phyloP scores from a whole-genome alignment of 2,329 filamentous ascomycete genomes.

The Cordyceps sp. region DNA sequence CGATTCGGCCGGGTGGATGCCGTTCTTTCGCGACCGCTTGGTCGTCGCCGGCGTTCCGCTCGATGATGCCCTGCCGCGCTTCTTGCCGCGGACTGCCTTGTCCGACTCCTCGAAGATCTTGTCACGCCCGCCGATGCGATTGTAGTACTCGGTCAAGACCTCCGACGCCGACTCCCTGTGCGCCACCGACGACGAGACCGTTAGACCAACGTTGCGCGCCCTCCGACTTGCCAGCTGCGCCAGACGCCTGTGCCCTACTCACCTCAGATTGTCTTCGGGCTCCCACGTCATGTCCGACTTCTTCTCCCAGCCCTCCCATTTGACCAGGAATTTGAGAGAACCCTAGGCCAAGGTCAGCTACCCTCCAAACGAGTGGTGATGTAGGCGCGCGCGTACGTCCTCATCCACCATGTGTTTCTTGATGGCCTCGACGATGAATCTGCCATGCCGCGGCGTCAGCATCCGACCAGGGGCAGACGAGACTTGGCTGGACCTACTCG shows the following conservation, averaged over 20 bases:
- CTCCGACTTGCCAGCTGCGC: too few species aligned
- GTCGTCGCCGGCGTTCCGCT: constrained; percentile 17
- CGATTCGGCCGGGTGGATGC: constrained; percentile 29
- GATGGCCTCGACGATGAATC: constrained; percentile 63
- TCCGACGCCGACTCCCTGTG: constrained; percentile 38
- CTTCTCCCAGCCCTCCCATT: constrained; percentile 66
- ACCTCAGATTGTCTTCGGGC: constrained; percentile 45
- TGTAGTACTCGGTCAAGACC: constrained; percentile 48
- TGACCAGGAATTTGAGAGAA: constrained; percentile 48
- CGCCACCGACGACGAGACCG: too few species aligned
- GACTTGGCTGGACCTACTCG: constrained; percentile 16
- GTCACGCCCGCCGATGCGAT: constrained; percentile 44
- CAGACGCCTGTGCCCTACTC: constrained; percentile 2
- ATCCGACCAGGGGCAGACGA: constrained; percentile 8
- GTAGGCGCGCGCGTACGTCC: constrained; percentile 22
- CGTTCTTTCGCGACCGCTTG: constrained; percentile 31
- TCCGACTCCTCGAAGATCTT: constrained; percentile 33
- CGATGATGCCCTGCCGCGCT: constrained; percentile 36
- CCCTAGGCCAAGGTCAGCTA: constrained; percentile 20
- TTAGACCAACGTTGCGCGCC: too few species aligned
- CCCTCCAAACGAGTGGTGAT: not conserved
- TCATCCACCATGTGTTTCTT: constrained; percentile 44
- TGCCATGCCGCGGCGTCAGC: constrained; percentile 13
- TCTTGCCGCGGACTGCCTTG: constrained; percentile 34
- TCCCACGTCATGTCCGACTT: constrained; percentile 64